Evolutionary conservation across 208 protist species (phyloP), one percentile per base, ranked within the genome.

Genomic region (Leishmania mexicana): DNA sequence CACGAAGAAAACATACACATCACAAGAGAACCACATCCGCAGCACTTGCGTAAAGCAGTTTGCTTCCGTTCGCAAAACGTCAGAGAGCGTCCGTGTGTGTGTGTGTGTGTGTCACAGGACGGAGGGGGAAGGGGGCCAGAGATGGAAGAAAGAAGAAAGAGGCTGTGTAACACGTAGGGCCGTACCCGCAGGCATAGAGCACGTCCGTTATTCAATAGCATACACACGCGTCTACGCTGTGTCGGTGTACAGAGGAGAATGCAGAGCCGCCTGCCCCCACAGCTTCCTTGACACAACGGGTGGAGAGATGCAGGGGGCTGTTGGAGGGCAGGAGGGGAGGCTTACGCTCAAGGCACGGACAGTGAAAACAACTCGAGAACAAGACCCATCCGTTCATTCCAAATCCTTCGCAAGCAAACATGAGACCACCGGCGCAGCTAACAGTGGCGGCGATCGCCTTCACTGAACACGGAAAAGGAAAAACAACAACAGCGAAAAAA

Each of bases 311-410:
- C 3, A 67, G 13, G 31, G 62, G 31, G 31, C 0, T 38, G 62
- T 1, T 38, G 62, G 28, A 38, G 10, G 1, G 24, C 57, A 24
- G 13, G 24, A 0, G 58, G 62, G 62, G 13, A 0, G 4, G 15
- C 62, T 13, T 31, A 6, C 62, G 4, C 62, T 67, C 8, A 21
- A 38, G 31, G 31, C 62, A 67, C 62, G 5, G 62, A 2, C 62
- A 67, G n/a, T 8, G 62, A 38, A 67, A 40, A 8, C 31, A 17
- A 38, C 31, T 31, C 13, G 62, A 67, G 31, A 40, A 11, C 19
- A 0, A 11, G 0, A 15, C 0, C 13, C 28, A 17, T 38, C 15
- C 3, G 3, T 11, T 15, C 62, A 5, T n/a, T 35, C 3, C n/a
- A 15, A 38, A 67, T 8, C 0, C 11, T n/a, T 40, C 62, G 13